Conservation (phyloP, 768 basidiomycete species). For the Lenzites betulinus region DNA sequence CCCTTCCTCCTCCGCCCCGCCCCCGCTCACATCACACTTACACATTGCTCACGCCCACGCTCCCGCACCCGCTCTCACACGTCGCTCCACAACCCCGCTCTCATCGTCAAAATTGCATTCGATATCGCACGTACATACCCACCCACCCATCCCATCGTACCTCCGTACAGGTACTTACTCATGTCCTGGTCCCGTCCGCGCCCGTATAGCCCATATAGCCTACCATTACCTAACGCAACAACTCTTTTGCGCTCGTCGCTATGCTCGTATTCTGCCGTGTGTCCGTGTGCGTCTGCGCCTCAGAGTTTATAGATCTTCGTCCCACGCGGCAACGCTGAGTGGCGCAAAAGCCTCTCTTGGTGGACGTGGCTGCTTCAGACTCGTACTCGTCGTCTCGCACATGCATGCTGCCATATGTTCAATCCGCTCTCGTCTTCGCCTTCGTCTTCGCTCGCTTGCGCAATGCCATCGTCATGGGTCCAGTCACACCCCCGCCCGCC, state of each 20-base stretch:
- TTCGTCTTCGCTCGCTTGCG: conserved; percentile 5
- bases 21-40: too few relatives aligned
- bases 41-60: too few relatives aligned
- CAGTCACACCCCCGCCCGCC: not conserved
- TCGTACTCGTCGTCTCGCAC: too few relatives aligned
- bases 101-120: conserved; percentile 16
- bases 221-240: not conserved
- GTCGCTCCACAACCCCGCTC: conserved; percentile 16
- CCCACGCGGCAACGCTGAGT: not conserved
- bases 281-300: too few relatives aligned
- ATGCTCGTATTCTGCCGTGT: too few relatives aligned
- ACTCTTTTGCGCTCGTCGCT: not conserved
- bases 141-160: not conserved
- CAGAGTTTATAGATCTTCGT: too few relatives aligned
- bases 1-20: too few relatives aligned
- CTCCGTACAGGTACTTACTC: not conserved
- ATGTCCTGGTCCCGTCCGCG: not conserved
- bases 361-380: too few relatives aligned
- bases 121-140: conserved; percentile 18
- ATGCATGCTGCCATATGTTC: not conserved
- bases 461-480: conserved; percentile 9
- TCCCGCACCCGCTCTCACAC: conserved; percentile 1
- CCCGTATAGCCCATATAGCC: not conserved
- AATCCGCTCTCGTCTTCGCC: not conserved
- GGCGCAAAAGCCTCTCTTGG: conserved; percentile 2